These are phyloP conservation scores for Citrus reticulata DNA, from an alignment of 345 rosid species.

Conservation along the genomic window DNA sequence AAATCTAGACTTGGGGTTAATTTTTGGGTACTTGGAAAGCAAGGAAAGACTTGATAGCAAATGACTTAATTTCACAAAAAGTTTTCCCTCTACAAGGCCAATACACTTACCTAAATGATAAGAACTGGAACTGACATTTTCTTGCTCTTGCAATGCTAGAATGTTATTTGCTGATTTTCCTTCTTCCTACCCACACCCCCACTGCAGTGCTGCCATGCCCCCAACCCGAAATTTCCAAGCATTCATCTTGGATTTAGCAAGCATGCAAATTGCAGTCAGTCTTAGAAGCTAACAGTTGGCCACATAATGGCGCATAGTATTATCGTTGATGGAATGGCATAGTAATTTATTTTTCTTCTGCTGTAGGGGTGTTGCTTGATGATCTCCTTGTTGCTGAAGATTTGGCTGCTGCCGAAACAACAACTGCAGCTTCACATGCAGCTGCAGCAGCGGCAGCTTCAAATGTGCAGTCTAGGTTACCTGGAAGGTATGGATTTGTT, in stretches of 20 bases:
- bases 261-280: neutral
- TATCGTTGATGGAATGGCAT: neutral
- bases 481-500: constrained; percentile 75
- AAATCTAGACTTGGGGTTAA: neutral
- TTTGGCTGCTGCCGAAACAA: constrained; percentile 91
- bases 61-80: neutral
- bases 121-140: neutral
- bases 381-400: constrained; percentile 97
- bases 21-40: neutral
- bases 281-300: neutral
- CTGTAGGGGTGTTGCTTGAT: constrained; percentile 90
- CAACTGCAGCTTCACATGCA: constrained; percentile 88
- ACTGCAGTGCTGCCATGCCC: neutral
- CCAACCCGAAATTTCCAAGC: neutral
- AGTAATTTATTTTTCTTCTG: constrained; percentile 17
- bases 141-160: neutral
- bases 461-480: constrained; percentile 49
- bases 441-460: constrained; percentile 89
- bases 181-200: neutral
- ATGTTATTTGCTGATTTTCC: neutral
- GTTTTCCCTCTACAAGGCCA: neutral
- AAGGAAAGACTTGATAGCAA: neutral
- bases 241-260: neutral
- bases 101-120: neutral
- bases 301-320: neutral